Evolutionary conservation across 140 eudicot species (phyloP), one percentile per base, ranked within the genome.

Genomic region (Senecio squalidus): DNA sequence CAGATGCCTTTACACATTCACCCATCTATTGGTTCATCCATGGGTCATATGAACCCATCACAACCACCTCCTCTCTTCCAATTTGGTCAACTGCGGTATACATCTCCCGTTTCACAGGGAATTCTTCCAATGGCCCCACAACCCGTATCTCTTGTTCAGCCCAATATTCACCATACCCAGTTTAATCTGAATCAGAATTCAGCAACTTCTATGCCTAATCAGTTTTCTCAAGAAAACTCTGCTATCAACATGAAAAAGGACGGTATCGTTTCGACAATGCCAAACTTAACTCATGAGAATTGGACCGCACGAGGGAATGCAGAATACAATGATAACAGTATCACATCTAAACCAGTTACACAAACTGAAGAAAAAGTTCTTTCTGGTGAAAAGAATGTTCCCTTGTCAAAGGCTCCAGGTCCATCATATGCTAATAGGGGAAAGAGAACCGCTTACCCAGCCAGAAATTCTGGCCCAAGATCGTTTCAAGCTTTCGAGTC

Each of bases 1-100:
- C 99, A 88, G 82, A 93, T 93, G 96, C 99, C 99, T 33, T 89
- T 88, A 21, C 98, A 81, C 51, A 74, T 87, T 64, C 92, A 81
- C 40, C 82, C 89, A 43, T 83, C 90, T 44, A 67, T 84, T 65
- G 95, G 79, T 55, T 79, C 91, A 5, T 75, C 98, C 55, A 57
- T 87, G 72, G 55, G 76, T 56, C 95, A 87, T 28, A 15, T 84
- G 41, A 92, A 79, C 41, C 82, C 80, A 22, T 77, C 95, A 39
- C 99, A 77, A 54, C 82, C 84, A 40, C 77, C 88, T 41, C 94
- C 96, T 1, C 74, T 88, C 25, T 84, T 93, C 71, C 99, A 93
- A 36, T 88, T 93, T 71, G 96, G 99, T 80, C 99, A 93, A 74
- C 69, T 93, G 23, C 68, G 81, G 8, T 88, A 93, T 70, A 66